A percentile compares a stretch with the other conserved stretches of the same genome.
Conservation (phyloP, 2,329 filamentous ascomycete species). For the Arthrobotrys sinensis region DNA sequence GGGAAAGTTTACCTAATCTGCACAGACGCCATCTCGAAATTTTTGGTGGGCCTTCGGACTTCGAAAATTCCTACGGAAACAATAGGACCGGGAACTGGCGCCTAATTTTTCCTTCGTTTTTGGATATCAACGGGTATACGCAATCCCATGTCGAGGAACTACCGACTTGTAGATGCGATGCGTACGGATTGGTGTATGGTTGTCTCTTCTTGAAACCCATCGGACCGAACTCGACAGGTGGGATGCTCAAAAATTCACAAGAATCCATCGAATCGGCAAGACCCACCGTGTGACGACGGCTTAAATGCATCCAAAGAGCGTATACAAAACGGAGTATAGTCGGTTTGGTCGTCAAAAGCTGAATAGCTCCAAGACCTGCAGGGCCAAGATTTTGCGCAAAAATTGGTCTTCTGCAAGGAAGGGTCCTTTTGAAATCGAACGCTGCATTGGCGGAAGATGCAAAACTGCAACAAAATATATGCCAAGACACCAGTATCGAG, state of each 20-base stretch:
- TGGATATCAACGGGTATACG: constrained; percentile 28
- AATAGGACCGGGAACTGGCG: constrained; percentile 44
- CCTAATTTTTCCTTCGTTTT: constrained; percentile 41
- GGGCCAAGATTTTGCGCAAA: constrained; percentile 33
- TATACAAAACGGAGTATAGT: constrained; percentile 23
- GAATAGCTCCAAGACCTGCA: constrained; percentile 40
- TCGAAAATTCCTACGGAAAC: constrained; percentile 49
- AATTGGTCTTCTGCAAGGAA: constrained; percentile 8
- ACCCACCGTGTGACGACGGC: constrained; percentile 22
- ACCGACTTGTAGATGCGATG: constrained; percentile 28
- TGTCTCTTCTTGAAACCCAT: constrained; percentile 53
- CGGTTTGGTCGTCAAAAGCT: constrained; percentile 7
- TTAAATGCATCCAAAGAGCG: neutral
- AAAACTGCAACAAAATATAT: constrained; percentile 47
- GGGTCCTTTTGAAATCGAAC: neutral
- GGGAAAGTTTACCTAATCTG: constrained; percentile 57
- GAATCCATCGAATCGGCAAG: constrained; percentile 35
- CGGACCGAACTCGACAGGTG: neutral
- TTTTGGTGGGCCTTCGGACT: constrained; percentile 41
- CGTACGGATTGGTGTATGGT: constrained; percentile 28
- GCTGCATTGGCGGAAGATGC: constrained; percentile 31
- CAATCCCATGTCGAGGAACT: constrained; percentile 22
- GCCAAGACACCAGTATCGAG: constrained; percentile 55
- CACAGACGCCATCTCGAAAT: constrained; percentile 37
- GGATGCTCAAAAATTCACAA: constrained; percentile 14